Evolutionary conservation across 2,329 filamentous ascomycete species (phyloP), one percentile per base, ranked within the genome.

Genomic region (Ascochyta clinopodiicola): DNA sequence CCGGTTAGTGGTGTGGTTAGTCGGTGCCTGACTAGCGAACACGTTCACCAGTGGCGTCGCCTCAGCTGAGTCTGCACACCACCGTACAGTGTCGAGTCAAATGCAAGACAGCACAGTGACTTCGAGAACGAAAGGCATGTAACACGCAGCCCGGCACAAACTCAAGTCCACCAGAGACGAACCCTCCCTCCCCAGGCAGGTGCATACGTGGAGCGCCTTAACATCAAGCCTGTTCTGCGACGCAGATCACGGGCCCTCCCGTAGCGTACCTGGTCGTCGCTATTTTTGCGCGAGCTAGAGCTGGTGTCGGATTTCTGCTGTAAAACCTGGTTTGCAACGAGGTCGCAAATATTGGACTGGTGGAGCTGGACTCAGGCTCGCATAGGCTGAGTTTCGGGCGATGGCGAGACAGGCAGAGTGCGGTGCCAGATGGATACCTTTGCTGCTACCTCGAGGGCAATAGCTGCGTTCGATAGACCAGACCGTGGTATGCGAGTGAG

Each of bases 231-330:
- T 17, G 8, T 36, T 37, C 40, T 56, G 49, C 27, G 51, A 32
- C 44, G 61, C 40, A 57, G 59, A 63, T 63, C 59, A 58, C 57
- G 61, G 61, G 59, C 61, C 51, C 51, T 54, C 57, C 57, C 57
- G 59, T 52, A 50, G 51, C 45, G 56, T 36, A 36, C 34, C 15
- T 21, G 10, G 29, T 44, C 19, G 13, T 10, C 19, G 32, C 46
- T 45, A 51, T 56, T 51, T 43, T 51, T 34, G 46, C 51, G 12
- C 31, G 22, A 52, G 43, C 49, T 46, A 42, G 31, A 25, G 10
- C 36, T 40, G 44, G 34, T 21, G 38, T 44, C 37, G n/a, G 17
- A 42, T 36, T 36, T 21, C n/a, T 38, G 31, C 15, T n/a, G 44
- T 38, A 44, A 44, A 48, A 37, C 36, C 38, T 49, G 45, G 21